Evolutionary conservation across 75 land plant genomes (phyloP).

Genomic region (Ceratopteris richardii): DNA sequence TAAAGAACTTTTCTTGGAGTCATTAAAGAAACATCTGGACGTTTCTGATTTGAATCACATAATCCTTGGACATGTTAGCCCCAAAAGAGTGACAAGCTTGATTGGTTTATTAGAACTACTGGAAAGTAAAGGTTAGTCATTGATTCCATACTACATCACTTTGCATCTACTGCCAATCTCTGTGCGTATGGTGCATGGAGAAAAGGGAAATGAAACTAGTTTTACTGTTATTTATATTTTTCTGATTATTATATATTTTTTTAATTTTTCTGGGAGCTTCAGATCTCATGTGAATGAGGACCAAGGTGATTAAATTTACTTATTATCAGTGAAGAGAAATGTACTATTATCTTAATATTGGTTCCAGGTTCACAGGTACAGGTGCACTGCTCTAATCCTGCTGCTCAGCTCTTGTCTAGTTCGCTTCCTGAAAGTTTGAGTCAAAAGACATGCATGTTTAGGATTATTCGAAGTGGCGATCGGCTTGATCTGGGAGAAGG

Average conservation of each 20-base stretch:
- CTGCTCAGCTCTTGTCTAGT: conserved; percentile 34
- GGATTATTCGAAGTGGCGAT: conserved; percentile 26
- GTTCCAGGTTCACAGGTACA: conserved; percentile 22
- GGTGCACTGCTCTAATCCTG: conserved; percentile 42
- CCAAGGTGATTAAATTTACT: neutral
- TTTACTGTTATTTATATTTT: too few species aligned
- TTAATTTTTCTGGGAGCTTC: too few species aligned
- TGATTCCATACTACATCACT: neutral
- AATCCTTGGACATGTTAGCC: conserved; percentile 37
- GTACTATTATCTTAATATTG: neutral
- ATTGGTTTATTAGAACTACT: conserved; percentile 21
- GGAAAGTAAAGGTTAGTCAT: conserved; percentile 11
- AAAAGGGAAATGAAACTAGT: too few species aligned
- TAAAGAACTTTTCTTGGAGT: conserved; percentile 18
- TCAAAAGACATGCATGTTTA: conserved; percentile 10
- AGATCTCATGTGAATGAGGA: too few species aligned
- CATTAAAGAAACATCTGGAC: conserved; percentile 13
- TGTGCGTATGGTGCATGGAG: too few species aligned
- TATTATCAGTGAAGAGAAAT: neutral
- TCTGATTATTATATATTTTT: too few species aligned
- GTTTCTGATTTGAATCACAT: conserved; percentile 18
- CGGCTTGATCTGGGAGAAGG: conserved; percentile 41
- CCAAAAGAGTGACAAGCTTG: conserved; percentile 34
- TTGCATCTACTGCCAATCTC: neutral
- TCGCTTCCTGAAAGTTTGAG: conserved; percentile 16